Percentiles rank a stretch among this genome's conserved stretches.
phyloP scores from a whole-genome alignment of 441 rosid species.

The Hura crepitans region DNA sequence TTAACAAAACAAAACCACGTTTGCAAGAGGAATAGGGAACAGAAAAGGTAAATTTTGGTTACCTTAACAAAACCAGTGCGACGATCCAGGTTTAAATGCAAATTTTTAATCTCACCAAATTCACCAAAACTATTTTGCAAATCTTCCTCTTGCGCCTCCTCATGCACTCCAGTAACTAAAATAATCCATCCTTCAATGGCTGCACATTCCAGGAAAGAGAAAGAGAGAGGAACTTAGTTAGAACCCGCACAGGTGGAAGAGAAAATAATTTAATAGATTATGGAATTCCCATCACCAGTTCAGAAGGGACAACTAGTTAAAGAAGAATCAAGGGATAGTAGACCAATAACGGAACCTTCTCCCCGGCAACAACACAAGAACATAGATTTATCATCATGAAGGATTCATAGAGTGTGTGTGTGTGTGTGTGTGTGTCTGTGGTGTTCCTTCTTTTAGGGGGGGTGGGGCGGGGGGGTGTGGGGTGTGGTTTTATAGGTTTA shows the following conservation, averaged over 20 bases:
- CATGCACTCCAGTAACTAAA: constrained; percentile 80
- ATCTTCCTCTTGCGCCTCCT: constrained; percentile 96
- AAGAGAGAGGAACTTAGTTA: not conserved
- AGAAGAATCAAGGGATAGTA: not conserved
- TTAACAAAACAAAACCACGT: constrained; percentile 1
- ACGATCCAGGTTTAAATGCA: constrained; percentile 88
- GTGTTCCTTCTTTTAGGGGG: no score
- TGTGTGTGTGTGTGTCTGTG: no score
- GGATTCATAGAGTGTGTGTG: not conserved
- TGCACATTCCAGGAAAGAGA: constrained; percentile 33
- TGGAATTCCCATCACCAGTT: not conserved
- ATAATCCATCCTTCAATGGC: constrained; percentile 98
- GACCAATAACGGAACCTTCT: not conserved
- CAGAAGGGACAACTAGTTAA: not conserved
- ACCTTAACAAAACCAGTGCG: constrained; percentile 98
- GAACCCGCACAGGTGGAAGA: not conserved
- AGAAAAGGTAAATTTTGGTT: constrained; percentile 17
- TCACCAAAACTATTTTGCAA: constrained; percentile 77
- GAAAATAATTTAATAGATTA: no score
- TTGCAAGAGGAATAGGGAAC: not conserved
- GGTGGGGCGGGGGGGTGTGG: no score
- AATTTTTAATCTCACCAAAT: constrained; percentile 78
- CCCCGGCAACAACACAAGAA: not conserved
- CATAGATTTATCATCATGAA: not conserved
- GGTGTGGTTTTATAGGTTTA: not conserved